phyloP scores from a whole-genome alignment of 2,329 filamentous ascomycete species.

The Curvularia spicifera region DNA sequence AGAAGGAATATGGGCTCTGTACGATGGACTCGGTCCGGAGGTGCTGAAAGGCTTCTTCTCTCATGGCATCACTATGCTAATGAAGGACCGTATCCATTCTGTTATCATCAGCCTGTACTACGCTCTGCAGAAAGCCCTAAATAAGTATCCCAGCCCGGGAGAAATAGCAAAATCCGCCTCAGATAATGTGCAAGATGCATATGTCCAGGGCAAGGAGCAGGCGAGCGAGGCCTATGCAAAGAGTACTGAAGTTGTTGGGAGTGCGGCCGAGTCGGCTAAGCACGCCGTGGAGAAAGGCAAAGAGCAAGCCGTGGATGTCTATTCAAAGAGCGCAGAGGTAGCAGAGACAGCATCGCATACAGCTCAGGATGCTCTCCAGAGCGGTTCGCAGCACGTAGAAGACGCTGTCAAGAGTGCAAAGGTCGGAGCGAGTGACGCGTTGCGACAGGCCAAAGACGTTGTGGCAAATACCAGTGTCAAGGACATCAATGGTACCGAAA shows the following conservation, averaged over 20 bases:
- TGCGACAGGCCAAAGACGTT: constrained; percentile 28
- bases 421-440: constrained; percentile 18
- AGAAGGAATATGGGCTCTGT: constrained; percentile 74
- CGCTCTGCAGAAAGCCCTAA: constrained; percentile 59
- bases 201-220: constrained; percentile 43
- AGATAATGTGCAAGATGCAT: constrained; percentile 39
- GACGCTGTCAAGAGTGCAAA: constrained; percentile 36
- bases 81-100: constrained; percentile 78
- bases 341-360: constrained; percentile 15
- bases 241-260: constrained; percentile 34
- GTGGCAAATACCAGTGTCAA: constrained; percentile 25
- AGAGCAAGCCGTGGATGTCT: constrained; percentile 26
- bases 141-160: constrained; percentile 50
- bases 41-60: constrained; percentile 83
- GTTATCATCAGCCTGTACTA: constrained; percentile 76
- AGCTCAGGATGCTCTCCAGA: constrained; percentile 21
- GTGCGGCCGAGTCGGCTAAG: constrained; percentile 35
- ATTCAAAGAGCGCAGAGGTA: constrained; percentile 16
- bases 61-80: constrained; percentile 85
- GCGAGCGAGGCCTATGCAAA: constrained; percentile 30
- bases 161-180: constrained; percentile 47
- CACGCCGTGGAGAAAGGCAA: constrained; percentile 39
- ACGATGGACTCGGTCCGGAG: constrained; percentile 77
- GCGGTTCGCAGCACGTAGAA: constrained; percentile 19
- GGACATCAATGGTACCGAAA: constrained; percentile 26